Evolutionary conservation across 106 monocot genomes (phyloP), one percentile per base, ranked within the genome.

Genomic region (Ottelia alismoides): DNA sequence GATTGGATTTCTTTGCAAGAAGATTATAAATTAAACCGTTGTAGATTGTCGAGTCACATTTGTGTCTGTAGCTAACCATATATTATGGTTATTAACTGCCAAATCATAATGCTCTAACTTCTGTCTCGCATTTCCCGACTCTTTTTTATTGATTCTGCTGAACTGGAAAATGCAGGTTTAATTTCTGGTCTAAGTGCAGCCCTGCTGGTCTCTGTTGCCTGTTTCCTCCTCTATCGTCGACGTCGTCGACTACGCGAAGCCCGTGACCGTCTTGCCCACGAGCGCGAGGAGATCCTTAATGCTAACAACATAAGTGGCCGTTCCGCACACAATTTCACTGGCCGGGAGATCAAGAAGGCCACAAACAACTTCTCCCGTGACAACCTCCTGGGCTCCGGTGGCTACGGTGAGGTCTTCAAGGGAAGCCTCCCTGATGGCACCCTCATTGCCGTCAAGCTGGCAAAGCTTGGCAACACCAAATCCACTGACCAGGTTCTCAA

Each of bases 201-300:
- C 0, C 27, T 58, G 26, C 26, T 58, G 22, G 47, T 58, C 40
- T 21, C 31, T 9, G 30, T 58, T 19, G 51, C 21, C 11, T 10
- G 1, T 10, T 67, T 67, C 57, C 21, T 58, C 26, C 47, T 57
- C 18, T 57, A 57, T 27, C 22, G 31, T 22, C 56, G 49, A 6
- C 67, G 27, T 10, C 67, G 35, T 24, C 58, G 67, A 9, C 25
- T 51, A 18, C 49, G 40, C 31, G 49, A 31, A 26, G 50, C 49
- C 22, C 67, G 40, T 25, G 49, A 67, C 23, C 32, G 49, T 14
- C 50, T 67, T 12, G 30, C 51, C n/a, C 48, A 51, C 31, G 67
- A 67, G 48, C 46, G 67, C n/a, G 67, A 67, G 11, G 67, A 67
- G n/a, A 67, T 67, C 22, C 57, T 67, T 5, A 67, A 58, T 47